phyloP scores from a whole-genome alignment of 225 moss, liverwort and hornwort genomes.

The Straminergon stramineum region DNA sequence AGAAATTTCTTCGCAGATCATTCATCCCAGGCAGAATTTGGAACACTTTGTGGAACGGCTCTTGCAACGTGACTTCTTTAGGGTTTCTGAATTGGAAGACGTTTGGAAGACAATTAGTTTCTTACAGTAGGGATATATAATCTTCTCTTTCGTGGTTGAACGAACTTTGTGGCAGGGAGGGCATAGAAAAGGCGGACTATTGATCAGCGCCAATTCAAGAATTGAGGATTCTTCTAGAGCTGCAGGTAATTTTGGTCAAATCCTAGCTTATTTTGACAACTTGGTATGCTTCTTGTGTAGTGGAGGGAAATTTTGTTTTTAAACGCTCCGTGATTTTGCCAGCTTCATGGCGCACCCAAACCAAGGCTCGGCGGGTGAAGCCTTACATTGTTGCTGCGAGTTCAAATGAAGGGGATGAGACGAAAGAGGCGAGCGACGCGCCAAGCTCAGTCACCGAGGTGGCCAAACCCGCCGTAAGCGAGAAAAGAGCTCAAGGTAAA shows the following conservation, averaged over 20 bases:
- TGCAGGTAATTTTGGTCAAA: neutral
- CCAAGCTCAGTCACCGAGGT: neutral
- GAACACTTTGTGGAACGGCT: neutral
- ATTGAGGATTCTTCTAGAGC: neutral
- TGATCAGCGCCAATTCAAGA: neutral
- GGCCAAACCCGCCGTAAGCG: neutral
- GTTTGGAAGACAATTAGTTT: neutral
- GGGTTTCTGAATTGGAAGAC: neutral
- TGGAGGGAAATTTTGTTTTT: neutral
- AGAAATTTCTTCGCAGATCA: neutral
- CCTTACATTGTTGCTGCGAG: neutral
- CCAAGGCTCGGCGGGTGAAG: neutral
- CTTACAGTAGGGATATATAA: too few relatives aligned
- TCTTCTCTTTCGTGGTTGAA: neutral
- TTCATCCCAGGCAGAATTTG: neutral
- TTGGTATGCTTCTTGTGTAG: neutral
- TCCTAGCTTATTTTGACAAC: neutral
- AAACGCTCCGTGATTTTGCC: neutral
- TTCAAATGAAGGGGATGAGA: conserved; percentile 10
- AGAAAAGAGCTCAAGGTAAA: conserved; percentile 26
- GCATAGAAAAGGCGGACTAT: too few relatives aligned
- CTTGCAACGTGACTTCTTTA: neutral
- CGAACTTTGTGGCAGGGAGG: neutral
- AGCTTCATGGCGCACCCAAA: neutral
- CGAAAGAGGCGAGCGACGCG: neutral